Evolutionary conservation across 768 basidiomycete genomes (phyloP).

Genomic region (Lactarius trivialis): DNA sequence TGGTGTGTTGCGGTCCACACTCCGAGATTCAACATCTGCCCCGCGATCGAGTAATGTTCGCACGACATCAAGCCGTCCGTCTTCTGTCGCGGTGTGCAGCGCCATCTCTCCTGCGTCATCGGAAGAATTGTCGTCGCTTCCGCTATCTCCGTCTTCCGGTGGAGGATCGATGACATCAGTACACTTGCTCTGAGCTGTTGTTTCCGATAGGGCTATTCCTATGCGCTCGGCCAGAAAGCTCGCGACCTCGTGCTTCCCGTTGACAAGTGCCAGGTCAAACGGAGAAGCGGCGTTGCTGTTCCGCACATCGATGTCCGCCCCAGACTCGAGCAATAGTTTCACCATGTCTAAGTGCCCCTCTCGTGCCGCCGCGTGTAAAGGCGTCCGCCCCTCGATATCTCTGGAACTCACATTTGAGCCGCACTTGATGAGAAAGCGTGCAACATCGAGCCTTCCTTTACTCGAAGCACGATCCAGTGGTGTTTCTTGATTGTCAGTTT

Average conservation of each 20-base stretch:
- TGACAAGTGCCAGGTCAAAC: background rate
- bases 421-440: too few relatives aligned
- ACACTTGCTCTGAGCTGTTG: background rate
- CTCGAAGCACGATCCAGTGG: too few relatives aligned
- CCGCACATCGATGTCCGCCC: too few relatives aligned
- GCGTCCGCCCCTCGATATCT: too few relatives aligned
- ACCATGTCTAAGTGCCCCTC: background rate
- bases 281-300: background rate
- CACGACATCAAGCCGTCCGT: background rate
- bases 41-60: background rate
- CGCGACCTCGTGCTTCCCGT: background rate
- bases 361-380: too few relatives aligned
- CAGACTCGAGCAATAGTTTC: background rate
- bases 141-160: background rate
- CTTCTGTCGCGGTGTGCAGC: background rate
- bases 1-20: background rate
- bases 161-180: background rate
- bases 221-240: background rate
- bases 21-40: too few relatives aligned
- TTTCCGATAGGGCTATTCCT: background rate
- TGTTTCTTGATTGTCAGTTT: too few relatives aligned
- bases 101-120: background rate
- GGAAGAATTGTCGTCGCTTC: background rate
- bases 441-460: too few relatives aligned
- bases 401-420: too few relatives aligned